Conservation (phyloP, 2,329 filamentous ascomycete genomes). For the Aspergillus fructus region DNA sequence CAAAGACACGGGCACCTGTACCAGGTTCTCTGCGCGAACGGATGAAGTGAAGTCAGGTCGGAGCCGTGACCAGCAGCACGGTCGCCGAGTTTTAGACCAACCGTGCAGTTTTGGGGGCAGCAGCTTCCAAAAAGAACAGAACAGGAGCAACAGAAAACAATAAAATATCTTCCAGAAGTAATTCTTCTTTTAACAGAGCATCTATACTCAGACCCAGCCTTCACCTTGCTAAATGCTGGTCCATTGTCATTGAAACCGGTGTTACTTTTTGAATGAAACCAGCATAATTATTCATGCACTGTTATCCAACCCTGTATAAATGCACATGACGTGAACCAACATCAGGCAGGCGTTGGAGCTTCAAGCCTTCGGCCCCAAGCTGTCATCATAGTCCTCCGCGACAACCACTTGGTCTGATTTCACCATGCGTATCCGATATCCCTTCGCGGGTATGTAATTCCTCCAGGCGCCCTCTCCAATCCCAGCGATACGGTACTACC, state of each 20-base stretch:
- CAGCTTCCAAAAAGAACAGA: neutral
- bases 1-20: constrained; percentile 37
- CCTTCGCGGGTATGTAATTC: constrained; percentile 70
- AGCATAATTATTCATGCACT: constrained; percentile 5
- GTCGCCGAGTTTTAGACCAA: constrained; percentile 33
- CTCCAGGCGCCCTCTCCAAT: neutral
- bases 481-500: neutral
- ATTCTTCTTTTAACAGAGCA: neutral
- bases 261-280: neutral
- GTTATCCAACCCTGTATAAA: constrained; percentile 7
- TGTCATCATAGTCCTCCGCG: constrained; percentile 11
- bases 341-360: constrained; percentile 1
- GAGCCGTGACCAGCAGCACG: constrained; percentile 30
- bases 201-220: neutral
- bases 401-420: neutral
- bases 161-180: neutral
- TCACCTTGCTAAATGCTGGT: neutral
- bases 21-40: constrained; percentile 42
- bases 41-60: constrained; percentile 38
- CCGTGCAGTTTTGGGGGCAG: constrained; percentile 26
- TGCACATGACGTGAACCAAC: constrained; percentile 13
- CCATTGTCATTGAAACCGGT: constrained; percentile 3
- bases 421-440: constrained; percentile 79
- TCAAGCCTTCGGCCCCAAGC: neutral
- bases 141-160: neutral